Evolutionary conservation across 2,329 filamentous ascomycete species (phyloP), one percentile per base, ranked within the genome.

Genomic region (Aureobasidium sp.): DNA sequence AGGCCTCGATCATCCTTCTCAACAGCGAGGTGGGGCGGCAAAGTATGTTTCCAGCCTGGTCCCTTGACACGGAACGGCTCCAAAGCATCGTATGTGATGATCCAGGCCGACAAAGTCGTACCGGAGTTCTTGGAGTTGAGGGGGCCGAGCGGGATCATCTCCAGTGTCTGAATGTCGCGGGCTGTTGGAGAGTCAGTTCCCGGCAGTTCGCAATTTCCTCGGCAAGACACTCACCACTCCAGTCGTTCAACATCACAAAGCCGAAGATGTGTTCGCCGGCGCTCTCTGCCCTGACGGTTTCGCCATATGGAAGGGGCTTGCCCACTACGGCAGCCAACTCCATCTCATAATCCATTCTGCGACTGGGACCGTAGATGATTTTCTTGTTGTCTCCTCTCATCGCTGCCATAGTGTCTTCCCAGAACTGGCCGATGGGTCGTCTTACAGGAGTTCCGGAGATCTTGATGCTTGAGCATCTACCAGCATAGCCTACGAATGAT

Each of bases 241-340:
- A 85, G 57, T 84, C 80, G 57, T 84, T 84, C 11, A 84, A 60
- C 32, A 85, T 64, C 0, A 81, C 75, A n/a, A 82, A 69, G 0
- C 81, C 81, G 62, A 84, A 84, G 14, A 84, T 79, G 58, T 84
- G 78, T 0, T 79, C 71, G 14, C 69, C 66, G 0, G 72, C 72
- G 5, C 74, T 62, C 14, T 61, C 61, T n/a, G 74, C 70, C 6
- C 68, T 57, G 21, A 76, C 62, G 0, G 60, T 59, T 1, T 68
- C 57, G 1, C 73, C 73, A 6, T 66, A 64, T 1, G 66, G 59
- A 0, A 74, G 60, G 0, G 73, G 71, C 8, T 65, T 64, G 6
- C 70, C 70, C 7, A 78, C 63, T 29, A 76, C 67, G 16, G 68
- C 70, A 1, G 71, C 75, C 60, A 78, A 66, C 55, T 78, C 75